Conservation (phyloP, 2,329 filamentous ascomycete genomes). For the Cladophialophora exuberans region DNA sequence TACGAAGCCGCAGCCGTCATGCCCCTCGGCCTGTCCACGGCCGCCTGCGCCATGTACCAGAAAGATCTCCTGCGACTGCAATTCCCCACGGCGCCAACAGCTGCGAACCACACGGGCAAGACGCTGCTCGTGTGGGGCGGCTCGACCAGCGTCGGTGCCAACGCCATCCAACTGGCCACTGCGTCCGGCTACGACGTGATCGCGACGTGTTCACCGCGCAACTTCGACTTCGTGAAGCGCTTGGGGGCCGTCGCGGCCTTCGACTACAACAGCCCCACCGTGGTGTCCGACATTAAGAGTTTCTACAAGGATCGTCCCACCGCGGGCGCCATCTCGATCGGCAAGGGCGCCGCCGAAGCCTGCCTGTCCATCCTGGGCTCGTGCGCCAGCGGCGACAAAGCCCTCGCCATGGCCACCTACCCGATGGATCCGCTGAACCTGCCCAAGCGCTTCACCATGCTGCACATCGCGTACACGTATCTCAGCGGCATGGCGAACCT, state of each 20-base stretch:
- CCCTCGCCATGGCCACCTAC: constrained; percentile 27
- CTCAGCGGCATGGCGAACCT: constrained; percentile 13
- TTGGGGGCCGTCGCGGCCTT: constrained; percentile 44
- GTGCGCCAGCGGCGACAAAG: constrained; percentile 28
- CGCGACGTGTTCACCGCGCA: constrained; percentile 39
- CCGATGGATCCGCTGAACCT: constrained; percentile 6
- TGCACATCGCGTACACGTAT: constrained; percentile 11
- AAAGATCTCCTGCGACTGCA: constrained; percentile 30
- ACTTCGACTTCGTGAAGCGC: constrained; percentile 37
- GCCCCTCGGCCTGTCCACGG: constrained; percentile 41
- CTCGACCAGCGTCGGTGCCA: constrained; percentile 46
- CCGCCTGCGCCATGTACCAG: constrained; percentile 39
- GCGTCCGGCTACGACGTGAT: constrained; percentile 43
- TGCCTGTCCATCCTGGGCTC: constrained; percentile 30
- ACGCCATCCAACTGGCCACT: constrained; percentile 46
- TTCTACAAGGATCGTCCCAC: constrained; percentile 31
- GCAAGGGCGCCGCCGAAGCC: constrained; percentile 26
- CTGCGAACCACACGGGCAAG: constrained; percentile 10
- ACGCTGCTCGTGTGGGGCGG: constrained; percentile 47
- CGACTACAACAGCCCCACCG: constrained; percentile 46
- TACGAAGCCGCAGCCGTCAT: constrained; percentile 41
- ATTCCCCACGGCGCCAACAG: constrained; percentile 28
- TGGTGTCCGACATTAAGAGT: constrained; percentile 38
- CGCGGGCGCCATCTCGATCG: constrained; percentile 30
- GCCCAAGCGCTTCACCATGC: constrained; percentile 14